A percentile compares a stretch with the other conserved stretches of the same genome.
Conservation (phyloP, 345 rosid species). For the Eucalyptus regnans region DNA sequence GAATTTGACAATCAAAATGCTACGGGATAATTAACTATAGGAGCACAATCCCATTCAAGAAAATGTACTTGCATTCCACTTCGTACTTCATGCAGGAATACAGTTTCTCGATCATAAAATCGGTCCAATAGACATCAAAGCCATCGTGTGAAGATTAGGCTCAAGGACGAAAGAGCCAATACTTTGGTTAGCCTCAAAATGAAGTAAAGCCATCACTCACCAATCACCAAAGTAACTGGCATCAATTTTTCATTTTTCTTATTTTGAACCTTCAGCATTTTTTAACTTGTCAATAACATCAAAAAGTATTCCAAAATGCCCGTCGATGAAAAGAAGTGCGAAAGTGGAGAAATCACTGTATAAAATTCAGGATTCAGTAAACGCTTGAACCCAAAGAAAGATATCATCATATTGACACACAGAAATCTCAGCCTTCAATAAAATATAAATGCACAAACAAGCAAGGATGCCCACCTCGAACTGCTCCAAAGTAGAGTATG, state of each 20-base stretch:
- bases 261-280: background rate
- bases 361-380: background rate
- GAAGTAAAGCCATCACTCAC: background rate
- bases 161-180: background rate
- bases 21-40: background rate
- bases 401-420: background rate
- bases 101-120: background rate
- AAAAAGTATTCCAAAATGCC: background rate
- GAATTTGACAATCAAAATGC: background rate
- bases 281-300: background rate
- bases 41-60: background rate
- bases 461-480: slow-evolving; percentile 42
- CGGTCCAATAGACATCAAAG: background rate
- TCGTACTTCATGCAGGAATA: background rate
- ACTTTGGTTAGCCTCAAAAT: background rate
- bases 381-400: background rate
- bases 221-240: background rate
- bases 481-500: slow-evolving; percentile 51
- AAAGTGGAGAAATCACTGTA: background rate
- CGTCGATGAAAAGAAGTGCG: background rate
- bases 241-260: background rate
- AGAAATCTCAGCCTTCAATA: background rate
- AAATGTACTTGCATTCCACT: background rate
- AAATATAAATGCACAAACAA: background rate
- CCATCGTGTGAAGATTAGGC: background rate